These are phyloP conservation scores for Populus hybrid DNA, from an alignment of 441 rosid genomes.

Conservation along the genomic window DNA sequence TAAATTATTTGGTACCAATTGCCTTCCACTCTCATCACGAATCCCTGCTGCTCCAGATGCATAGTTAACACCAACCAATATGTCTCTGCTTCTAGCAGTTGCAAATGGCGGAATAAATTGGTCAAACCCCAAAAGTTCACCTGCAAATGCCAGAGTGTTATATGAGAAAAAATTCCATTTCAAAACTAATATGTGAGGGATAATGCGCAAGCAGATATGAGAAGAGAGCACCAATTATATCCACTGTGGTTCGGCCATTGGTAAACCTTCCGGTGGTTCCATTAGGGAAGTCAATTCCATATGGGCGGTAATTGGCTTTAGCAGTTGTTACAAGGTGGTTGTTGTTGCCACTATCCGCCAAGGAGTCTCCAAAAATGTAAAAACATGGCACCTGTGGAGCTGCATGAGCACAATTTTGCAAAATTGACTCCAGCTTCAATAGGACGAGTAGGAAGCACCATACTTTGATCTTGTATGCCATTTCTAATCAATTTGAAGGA, in stretches of 20 bases:
- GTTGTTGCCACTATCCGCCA: slow-evolving; percentile 30
- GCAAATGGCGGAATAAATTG: background rate
- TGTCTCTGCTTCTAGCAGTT: background rate
- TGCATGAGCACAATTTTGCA: background rate
- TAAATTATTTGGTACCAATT: no score
- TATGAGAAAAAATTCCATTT: no score
- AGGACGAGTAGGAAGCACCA: background rate
- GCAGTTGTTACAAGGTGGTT: slow-evolving; percentile 4
- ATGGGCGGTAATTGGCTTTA: slow-evolving; percentile 24
- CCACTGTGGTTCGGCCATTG: slow-evolving; percentile 17
- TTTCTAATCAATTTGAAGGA: no score
- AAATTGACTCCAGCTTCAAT: background rate
- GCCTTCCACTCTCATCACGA: background rate
- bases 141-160: background rate
- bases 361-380: slow-evolving; percentile 27
- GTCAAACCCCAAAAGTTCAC: background rate
- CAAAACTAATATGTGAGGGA: no score
- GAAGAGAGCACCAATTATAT: no score
- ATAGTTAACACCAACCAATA: slow-evolving; percentile 16
- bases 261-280: slow-evolving; percentile 29
- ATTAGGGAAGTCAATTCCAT: slow-evolving; percentile 22
- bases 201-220: no score
- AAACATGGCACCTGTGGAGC: slow-evolving; percentile 21
- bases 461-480: no score
- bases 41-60: slow-evolving; percentile 22